A percentile compares a stretch with the other conserved stretches of the same genome.
phyloP scores from a whole-genome alignment of 139 green algal species.

The Ettlia oleoabundans region DNA sequence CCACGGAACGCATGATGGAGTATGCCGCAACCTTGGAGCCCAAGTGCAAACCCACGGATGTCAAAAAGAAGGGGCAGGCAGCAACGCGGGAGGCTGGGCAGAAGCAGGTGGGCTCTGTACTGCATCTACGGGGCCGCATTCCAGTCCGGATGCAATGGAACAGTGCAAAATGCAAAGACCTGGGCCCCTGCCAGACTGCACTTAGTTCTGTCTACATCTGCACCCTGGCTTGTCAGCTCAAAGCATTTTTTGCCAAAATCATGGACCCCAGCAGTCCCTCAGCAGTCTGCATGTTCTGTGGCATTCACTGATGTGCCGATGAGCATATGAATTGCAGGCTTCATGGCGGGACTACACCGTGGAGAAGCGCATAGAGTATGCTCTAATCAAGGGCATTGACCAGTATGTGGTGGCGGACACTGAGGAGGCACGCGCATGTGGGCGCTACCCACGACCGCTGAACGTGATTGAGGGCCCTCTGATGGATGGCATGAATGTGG shows the following conservation, averaged over 20 bases:
- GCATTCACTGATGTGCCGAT: background rate
- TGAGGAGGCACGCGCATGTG: constrained; percentile 86
- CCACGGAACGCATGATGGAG: constrained; percentile 96
- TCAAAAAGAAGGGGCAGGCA: constrained; percentile 72
- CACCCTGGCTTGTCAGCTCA: no score
- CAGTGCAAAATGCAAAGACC: no score
- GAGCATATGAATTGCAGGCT: constrained; percentile 20
- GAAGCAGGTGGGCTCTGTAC: constrained; percentile 11
- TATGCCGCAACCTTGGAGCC: constrained; percentile 91
- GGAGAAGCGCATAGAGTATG: constrained; percentile 90
- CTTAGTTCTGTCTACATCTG: no score
- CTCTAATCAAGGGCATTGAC: constrained; percentile 98
- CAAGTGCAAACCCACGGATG: constrained; percentile 90
- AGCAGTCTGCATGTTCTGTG: no score
- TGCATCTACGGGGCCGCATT: background rate
- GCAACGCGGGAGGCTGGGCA: background rate
- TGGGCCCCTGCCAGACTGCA: no score
- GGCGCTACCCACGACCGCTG: constrained; percentile 82
- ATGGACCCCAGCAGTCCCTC: no score
- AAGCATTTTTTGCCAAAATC: no score
- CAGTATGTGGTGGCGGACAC: constrained; percentile 92
- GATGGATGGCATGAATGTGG: constrained; percentile 99
- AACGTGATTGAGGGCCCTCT: constrained; percentile 97
- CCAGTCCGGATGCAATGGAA: no score
- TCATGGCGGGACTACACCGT: constrained; percentile 86